Percentiles rank a stretch among this genome's conserved stretches.
Evolutionary conservation across 352 stramenopile species (phyloP).

Genomic region (Globisporangium radiosum): DNA sequence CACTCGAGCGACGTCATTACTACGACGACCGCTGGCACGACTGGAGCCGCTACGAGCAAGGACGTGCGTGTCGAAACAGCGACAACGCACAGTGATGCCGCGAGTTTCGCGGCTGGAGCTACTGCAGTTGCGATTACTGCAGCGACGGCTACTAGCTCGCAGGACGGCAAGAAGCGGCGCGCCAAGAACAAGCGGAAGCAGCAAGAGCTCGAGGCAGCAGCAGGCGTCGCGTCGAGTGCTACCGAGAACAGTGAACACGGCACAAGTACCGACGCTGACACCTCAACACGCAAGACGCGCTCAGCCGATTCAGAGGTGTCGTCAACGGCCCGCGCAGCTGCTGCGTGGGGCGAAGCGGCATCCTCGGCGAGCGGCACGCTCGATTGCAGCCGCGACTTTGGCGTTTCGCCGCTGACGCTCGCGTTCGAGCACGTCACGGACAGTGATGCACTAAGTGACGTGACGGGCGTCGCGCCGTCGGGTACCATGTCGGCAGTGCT

Average conservation of each 20-base stretch:
- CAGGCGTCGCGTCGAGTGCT: background rate
- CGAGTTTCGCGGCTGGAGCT: background rate
- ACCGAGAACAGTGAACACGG: no score
- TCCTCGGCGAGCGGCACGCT: background rate
- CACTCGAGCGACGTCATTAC: background rate
- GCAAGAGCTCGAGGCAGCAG: conserved; percentile 2
- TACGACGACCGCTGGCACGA: background rate
- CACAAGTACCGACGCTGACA: no score
- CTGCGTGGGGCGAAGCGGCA: conserved; percentile 7
- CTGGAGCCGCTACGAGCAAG: background rate
- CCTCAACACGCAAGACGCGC: no score
- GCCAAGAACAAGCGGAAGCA: conserved; percentile 17
- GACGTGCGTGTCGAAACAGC: background rate
- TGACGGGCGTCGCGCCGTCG: conserved; percentile 32
- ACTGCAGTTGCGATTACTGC: background rate
- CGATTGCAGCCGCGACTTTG: background rate
- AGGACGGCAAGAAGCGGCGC: conserved; percentile 15
- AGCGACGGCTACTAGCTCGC: background rate
- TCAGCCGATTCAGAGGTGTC: no score
- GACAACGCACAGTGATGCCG: no score
- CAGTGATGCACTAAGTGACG: conserved; percentile 30
- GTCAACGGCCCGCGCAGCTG: background rate
- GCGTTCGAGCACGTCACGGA: conserved; percentile 21
- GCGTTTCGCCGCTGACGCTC: conserved; percentile 11
- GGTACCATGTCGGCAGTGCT: conserved; percentile 39